Conservation (phyloP, 2,329 filamentous ascomycete species). For the Pseudonectria buxi region DNA sequence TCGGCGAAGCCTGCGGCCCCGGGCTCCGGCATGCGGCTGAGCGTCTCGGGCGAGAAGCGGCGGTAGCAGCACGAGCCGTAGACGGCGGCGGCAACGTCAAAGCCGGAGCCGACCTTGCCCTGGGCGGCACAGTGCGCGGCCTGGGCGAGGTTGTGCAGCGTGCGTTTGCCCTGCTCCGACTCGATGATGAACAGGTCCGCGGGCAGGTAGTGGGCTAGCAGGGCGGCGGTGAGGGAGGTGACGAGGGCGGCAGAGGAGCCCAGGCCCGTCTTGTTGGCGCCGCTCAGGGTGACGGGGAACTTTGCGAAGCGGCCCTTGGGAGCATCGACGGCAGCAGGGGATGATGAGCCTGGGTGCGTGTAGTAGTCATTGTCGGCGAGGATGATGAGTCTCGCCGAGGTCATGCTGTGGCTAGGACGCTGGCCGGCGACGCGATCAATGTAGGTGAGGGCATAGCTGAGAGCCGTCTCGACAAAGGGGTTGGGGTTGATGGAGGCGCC, state of each 20-base stretch:
- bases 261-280: constrained; percentile 91
- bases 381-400: constrained; percentile 71
- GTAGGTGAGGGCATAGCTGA: constrained; percentile 83
- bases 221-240: constrained; percentile 72
- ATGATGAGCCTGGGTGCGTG: constrained; percentile 46
- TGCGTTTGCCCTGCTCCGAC: constrained; percentile 46
- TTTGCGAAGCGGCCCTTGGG: constrained; percentile 57
- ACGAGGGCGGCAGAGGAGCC: constrained; percentile 93
- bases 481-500: constrained; percentile 50
- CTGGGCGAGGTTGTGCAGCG: constrained; percentile 88
- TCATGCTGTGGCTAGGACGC: constrained; percentile 44
- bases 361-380: constrained; percentile 97
- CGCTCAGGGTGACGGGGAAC: constrained; percentile 67
- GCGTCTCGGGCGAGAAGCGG: constrained; percentile 77
- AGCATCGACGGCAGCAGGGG: too few relatives aligned
- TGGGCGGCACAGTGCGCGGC: constrained; percentile 92
- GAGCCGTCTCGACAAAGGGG: constrained; percentile 85
- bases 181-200: constrained; percentile 48
- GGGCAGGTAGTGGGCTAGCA: constrained; percentile 71
- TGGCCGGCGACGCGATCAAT: constrained; percentile 42
- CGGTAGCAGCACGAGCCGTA: constrained; percentile 88
- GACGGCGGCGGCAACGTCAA: constrained; percentile 89
- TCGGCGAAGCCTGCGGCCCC: constrained; percentile 60
- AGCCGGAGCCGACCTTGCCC: constrained; percentile 92
- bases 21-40: constrained; percentile 60